These are phyloP conservation scores for Cylindrotheca fusiformis DNA, from an alignment of 108 stramenopile genomes.

Conservation along the genomic window DNA sequence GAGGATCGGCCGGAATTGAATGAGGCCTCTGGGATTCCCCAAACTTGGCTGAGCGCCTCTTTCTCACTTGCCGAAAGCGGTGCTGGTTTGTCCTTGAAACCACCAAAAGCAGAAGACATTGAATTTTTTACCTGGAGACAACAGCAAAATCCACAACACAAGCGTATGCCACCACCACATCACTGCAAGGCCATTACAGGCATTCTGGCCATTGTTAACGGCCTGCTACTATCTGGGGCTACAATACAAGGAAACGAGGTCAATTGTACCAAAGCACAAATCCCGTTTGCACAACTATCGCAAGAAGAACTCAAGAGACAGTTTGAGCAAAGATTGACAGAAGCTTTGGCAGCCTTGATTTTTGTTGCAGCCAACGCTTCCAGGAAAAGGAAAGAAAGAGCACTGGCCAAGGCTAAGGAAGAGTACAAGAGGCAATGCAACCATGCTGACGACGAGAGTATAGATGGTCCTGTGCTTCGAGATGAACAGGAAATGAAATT, in stretches of 20 bases:
- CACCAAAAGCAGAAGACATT: slow-evolving; percentile 44
- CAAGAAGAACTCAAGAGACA: slow-evolving; percentile 48
- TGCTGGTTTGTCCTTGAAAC: slow-evolving; percentile 23
- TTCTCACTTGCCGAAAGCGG: slow-evolving; percentile 34
- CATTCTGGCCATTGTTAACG: slow-evolving; percentile 65
- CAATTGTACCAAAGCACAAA: slow-evolving; percentile 31
- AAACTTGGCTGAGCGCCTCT: slow-evolving; percentile 44
- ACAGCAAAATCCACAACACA: not conserved
- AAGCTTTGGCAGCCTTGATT: slow-evolving; percentile 66
- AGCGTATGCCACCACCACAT: slow-evolving; percentile 41
- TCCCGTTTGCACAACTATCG: slow-evolving; percentile 52
- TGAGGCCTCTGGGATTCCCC: slow-evolving; percentile 24
- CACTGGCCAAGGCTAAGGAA: slow-evolving; percentile 7
- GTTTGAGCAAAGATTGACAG: slow-evolving; percentile 60
- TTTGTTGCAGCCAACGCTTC: slow-evolving; percentile 61
- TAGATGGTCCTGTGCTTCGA: not conserved
- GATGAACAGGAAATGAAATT: slow-evolving; percentile 1
- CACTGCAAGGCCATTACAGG: slow-evolving; percentile 70
- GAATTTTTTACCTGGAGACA: slow-evolving; percentile 27
- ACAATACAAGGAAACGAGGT: slow-evolving; percentile 56
- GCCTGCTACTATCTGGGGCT: slow-evolving; percentile 64
- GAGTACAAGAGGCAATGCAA: too few species aligned
- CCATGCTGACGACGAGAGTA: not conserved
- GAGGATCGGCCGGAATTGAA: slow-evolving; percentile 17
- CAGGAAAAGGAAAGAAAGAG: slow-evolving; percentile 34